Evolutionary conservation across 306 rosid genomes (phyloP), one percentile per base, ranked within the genome.

Genomic region (Vicia sativa): DNA sequence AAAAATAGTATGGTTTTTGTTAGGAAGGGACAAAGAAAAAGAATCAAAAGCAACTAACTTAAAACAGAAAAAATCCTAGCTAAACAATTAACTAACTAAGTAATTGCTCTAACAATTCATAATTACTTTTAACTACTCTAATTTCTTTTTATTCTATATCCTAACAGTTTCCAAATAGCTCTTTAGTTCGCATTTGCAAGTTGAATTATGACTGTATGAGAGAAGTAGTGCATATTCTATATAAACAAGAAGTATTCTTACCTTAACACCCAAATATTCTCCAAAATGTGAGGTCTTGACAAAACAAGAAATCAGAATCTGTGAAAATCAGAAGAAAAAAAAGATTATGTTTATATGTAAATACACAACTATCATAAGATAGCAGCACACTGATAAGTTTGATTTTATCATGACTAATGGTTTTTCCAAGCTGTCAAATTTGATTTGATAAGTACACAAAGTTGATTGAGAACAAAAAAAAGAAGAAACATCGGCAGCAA

Each of bases 231-330:
- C 57, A 67, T 60, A 64, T 65, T 70, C 43, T 38, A 26, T 39
- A 39, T 29, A 5, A 25, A 50, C 55, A 64, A 54, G 67, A 79
- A 59, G 48, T 53, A 23, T 19, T 50, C 84, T 81, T 85, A 90
- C 98, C 96, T 87, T 92, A 29, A 92, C 96, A 60, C 96, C 79
- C 15, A 89, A 84, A 80, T 92, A 92, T 79, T 89, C 98, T 83
- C 89, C 96, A 63, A 67, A 71, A 83, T 86, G 98, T 10, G 98
- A 89, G 65, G 98, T 89, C 88, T 89, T 90, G 73, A 93, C 97
- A 52, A 93, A 92, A 78, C 98, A 92, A 35, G 98, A 89, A 74
- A 92, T 68, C 80, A 92, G 78, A 62, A 92, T 86, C 98, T 93
- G 89, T 43, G 72, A 73, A 41, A 73, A 50, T 49, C 44, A 76